A percentile compares a stretch with the other conserved stretches of the same genome.
These are phyloP conservation scores for Eruca vesicaria DNA, from an alignment of 441 rosid genomes.

Conservation along the genomic window DNA sequence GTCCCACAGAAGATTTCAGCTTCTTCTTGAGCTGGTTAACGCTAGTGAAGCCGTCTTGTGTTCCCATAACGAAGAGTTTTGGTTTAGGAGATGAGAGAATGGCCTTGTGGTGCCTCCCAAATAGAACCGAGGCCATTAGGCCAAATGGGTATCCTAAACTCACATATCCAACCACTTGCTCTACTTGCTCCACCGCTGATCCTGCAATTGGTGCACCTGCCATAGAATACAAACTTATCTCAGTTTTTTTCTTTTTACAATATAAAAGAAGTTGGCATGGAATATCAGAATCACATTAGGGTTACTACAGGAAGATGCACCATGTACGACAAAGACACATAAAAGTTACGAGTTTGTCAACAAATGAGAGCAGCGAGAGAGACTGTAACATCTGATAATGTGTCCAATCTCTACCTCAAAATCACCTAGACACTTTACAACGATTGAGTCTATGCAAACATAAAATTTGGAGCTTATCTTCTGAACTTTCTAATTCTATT, in stretches of 20 bases:
- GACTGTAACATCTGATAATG: background rate
- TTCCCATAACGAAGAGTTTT: constrained; percentile 92
- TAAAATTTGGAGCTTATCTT: background rate
- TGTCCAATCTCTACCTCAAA: background rate
- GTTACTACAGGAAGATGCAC: background rate
- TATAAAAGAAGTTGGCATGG: background rate
- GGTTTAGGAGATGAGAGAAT: constrained; percentile 72
- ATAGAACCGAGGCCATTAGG: constrained; percentile 71
- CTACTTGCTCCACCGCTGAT: constrained; percentile 76
- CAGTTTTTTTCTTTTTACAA: background rate
- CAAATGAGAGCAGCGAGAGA: background rate
- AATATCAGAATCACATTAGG: background rate
- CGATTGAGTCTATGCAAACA: background rate
- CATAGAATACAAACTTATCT: background rate
- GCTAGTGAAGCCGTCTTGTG: constrained; percentile 83
- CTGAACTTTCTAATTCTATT: background rate
- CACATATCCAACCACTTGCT: constrained; percentile 77
- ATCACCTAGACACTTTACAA: background rate
- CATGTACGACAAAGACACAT: background rate
- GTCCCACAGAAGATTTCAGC: constrained; percentile 65
- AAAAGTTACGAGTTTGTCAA: background rate
- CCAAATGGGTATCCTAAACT: constrained; percentile 96
- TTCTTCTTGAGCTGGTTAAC: constrained; percentile 82
- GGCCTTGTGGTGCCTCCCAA: constrained; percentile 82
- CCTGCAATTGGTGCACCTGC: constrained; percentile 96